phyloP scores from a whole-genome alignment of 495 filamentous ascomycete genomes.

The Saxophila tyrrhenica region DNA sequence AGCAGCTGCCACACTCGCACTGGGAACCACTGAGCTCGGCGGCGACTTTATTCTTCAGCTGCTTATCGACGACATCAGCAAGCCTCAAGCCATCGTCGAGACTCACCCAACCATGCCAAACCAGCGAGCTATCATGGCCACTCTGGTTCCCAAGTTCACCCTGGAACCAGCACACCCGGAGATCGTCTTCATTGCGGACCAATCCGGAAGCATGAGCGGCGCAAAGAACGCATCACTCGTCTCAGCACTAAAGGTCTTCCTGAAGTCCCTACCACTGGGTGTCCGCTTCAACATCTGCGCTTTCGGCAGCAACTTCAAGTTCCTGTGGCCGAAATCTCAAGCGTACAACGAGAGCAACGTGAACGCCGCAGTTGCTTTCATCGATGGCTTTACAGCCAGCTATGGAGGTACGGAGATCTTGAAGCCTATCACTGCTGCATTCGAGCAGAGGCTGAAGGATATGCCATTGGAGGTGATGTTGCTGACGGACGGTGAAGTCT shows the following conservation, averaged over 20 bases:
- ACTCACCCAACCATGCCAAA: conserved; percentile 45
- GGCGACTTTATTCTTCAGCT: conserved; percentile 46
- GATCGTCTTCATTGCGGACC: conserved; percentile 60
- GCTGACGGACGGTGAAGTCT: conserved; percentile 63
- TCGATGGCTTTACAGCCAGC: conserved; percentile 37
- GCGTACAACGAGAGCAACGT: conserved; percentile 43
- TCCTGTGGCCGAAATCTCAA: conserved; percentile 49
- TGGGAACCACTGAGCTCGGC: conserved; percentile 37
- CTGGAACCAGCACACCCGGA: conserved; percentile 45
- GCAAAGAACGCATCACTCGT: conserved; percentile 43
- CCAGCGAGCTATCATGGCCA: conserved; percentile 56
- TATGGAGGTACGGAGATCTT: conserved; percentile 63
- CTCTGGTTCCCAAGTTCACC: conserved; percentile 53
- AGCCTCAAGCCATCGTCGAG: conserved; percentile 52
- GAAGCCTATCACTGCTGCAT: conserved; percentile 39
- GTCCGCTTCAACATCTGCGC: conserved; percentile 66
- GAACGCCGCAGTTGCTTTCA: conserved; percentile 38
- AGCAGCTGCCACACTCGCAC: conserved; percentile 50
- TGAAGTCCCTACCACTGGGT: conserved; percentile 57
- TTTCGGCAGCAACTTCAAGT: conserved; percentile 43
- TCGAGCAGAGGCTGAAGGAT: conserved; percentile 40
- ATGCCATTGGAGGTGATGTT: conserved; percentile 53
- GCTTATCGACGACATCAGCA: conserved; percentile 42
- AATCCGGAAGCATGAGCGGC: conserved; percentile 51
- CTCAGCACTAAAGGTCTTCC: conserved; percentile 51